Percentiles rank a stretch among this genome's conserved stretches.
Conservation (phyloP, 1,139 yeast genomes). For the Magnusiomyces magnusii region DNA sequence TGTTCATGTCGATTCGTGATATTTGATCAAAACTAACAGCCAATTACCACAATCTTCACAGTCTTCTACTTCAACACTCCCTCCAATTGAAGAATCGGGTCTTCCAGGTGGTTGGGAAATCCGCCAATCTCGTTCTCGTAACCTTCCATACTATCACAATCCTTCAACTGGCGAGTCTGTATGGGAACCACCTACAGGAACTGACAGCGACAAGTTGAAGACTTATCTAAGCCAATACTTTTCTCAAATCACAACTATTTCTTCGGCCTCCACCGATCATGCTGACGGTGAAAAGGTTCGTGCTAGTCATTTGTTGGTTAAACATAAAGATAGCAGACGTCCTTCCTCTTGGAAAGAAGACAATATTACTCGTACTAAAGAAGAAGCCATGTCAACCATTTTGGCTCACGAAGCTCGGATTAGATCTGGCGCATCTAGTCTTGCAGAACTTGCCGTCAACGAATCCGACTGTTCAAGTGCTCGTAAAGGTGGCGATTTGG, state of each 20-base stretch:
- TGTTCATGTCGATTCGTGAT: neutral
- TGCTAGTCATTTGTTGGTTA: conserved; percentile 67
- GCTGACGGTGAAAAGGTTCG: conserved; percentile 45
- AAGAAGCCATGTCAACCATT: conserved; percentile 68
- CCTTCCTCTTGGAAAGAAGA: conserved; percentile 89
- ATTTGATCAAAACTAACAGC: neutral
- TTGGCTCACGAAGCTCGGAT: conserved; percentile 54
- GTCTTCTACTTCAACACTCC: neutral
- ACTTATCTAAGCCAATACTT: conserved; percentile 43
- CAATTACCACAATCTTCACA: neutral
- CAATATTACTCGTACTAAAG: conserved; percentile 67
- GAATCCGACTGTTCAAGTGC: conserved; percentile 91
- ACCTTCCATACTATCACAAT: conserved; percentile 75
- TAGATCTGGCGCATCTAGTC: conserved; percentile 57
- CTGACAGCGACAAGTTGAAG: conserved; percentile 52
- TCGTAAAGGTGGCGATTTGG: conserved; percentile 85
- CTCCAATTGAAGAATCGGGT: conserved; percentile 41
- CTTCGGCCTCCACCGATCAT: conserved; percentile 16
- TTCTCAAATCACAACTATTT: conserved; percentile 19
- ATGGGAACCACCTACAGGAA: conserved; percentile 91
- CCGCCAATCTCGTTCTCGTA: conserved; percentile 68
- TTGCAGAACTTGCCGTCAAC: conserved; percentile 66
- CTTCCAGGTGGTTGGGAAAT: conserved; percentile 84
- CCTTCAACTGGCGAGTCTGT: conserved; percentile 45
- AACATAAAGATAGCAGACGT: conserved; percentile 75